Evolutionary conservation across 176 grass and related monocot genomes (phyloP).

Genomic region (Carex parvula): DNA sequence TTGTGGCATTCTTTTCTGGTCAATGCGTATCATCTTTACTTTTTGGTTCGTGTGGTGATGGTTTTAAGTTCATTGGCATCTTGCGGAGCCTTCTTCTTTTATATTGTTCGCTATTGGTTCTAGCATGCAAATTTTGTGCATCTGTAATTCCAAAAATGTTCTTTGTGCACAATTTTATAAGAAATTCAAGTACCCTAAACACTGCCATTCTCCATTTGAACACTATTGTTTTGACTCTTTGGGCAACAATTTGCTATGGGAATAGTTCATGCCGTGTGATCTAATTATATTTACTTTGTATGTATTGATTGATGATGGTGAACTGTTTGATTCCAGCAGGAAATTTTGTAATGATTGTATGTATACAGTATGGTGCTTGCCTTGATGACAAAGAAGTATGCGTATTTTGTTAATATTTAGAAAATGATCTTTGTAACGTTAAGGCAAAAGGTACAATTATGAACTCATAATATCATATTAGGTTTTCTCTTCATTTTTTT

Average conservation of each 20-base stretch:
- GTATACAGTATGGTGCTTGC: too few relatives aligned
- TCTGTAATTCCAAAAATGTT: background rate
- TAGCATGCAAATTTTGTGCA: background rate
- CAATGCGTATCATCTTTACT: background rate
- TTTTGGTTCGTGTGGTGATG: background rate
- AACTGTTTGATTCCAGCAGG: too few relatives aligned
- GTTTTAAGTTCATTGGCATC: constrained; percentile 1
- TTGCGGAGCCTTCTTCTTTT: constrained; percentile 10
- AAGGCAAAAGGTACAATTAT: too few relatives aligned
- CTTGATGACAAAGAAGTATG: too few relatives aligned
- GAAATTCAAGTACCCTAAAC: background rate
- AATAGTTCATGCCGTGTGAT: background rate
- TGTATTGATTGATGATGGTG: too few relatives aligned
- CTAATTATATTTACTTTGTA: too few relatives aligned
- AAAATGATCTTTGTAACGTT: too few relatives aligned
- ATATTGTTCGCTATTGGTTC: constrained; percentile 12
- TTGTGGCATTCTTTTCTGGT: constrained; percentile 17
- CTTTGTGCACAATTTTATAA: background rate
- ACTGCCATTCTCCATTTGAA: background rate
- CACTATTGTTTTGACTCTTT: background rate
- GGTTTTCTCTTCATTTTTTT: too few relatives aligned
- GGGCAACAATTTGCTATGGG: background rate
- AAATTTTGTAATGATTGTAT: too few relatives aligned
- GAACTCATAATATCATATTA: too few relatives aligned
- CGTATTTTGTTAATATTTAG: too few relatives aligned